Percentiles rank a stretch among this genome's conserved stretches.
Conservation (phyloP, 352 stramenopile genomes). For the Phytophthora constricta region DNA sequence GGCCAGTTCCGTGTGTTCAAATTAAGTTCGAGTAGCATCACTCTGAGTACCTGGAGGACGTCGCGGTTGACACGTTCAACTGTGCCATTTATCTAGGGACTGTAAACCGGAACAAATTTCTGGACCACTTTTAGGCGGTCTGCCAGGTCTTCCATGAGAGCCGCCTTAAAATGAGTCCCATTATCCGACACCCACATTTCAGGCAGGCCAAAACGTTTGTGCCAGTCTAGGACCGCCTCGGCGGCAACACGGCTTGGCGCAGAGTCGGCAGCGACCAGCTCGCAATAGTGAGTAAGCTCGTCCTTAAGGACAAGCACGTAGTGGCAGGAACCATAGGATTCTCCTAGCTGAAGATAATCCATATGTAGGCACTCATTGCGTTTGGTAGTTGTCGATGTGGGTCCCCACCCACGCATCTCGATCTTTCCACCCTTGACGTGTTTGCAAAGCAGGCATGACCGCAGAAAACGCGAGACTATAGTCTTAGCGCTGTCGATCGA, state of each 20-base stretch:
- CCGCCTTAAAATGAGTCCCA: background rate
- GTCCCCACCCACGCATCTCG: background rate
- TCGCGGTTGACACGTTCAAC: constrained; percentile 12
- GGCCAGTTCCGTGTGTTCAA: background rate
- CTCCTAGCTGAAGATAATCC: background rate
- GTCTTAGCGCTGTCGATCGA: background rate
- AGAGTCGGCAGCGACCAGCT: constrained; percentile 1
- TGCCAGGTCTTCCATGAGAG: background rate
- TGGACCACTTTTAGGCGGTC: constrained; percentile 1
- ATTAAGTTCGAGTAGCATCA: constrained; percentile 6
- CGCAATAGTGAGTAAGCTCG: constrained; percentile 1
- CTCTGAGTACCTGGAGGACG: constrained; percentile 8
- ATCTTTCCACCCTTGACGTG: background rate
- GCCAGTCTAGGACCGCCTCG: background rate
- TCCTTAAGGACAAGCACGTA: constrained; percentile 3
- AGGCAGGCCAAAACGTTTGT: background rate
- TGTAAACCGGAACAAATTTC: constrained; percentile 6
- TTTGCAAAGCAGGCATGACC: background rate
- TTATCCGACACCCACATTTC: background rate
- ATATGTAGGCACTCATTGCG: constrained; percentile 11
- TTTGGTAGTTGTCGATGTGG: background rate
- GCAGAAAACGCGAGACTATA: background rate
- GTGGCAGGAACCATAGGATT: background rate
- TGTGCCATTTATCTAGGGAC: background rate
- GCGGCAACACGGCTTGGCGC: background rate